Conservation (phyloP, 257 asterid species). For the Cinchona pubescens region DNA sequence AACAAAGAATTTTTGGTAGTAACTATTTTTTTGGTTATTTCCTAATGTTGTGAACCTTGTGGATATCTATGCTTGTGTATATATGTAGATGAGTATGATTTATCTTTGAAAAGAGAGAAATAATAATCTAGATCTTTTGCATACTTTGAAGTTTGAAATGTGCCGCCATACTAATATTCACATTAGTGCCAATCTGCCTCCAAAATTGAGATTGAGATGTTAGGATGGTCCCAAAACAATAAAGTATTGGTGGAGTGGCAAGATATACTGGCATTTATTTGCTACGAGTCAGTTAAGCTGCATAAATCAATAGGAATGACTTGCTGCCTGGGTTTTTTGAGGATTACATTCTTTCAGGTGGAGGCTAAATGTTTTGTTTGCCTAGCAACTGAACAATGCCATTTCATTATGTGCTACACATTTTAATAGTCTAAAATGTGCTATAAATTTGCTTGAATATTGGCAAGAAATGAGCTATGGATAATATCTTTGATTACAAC, state of each 20-base stretch:
- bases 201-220: neutral
- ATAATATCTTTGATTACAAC: neutral
- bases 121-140: neutral
- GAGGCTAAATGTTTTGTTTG: neutral
- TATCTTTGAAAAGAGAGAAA: neutral
- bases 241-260: neutral
- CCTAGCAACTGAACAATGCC: neutral
- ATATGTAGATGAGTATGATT: neutral
- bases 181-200: neutral
- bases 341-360: neutral
- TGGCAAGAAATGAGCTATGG: neutral
- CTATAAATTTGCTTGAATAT: neutral
- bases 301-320: neutral
- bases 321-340: neutral
- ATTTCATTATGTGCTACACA: no score
- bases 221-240: neutral
- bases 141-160: neutral
- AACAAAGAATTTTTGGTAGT: neutral
- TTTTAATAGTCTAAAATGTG: neutral
- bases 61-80: neutral
- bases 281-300: neutral
- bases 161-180: neutral
- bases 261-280: neutral
- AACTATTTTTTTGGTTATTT: neutral
- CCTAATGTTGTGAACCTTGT: neutral